A percentile compares a stretch with the other conserved stretches of the same genome.
These are phyloP conservation scores for Tolypocladium ovalisporum DNA, from an alignment of 2,329 filamentous ascomycete species.

Conservation along the genomic window DNA sequence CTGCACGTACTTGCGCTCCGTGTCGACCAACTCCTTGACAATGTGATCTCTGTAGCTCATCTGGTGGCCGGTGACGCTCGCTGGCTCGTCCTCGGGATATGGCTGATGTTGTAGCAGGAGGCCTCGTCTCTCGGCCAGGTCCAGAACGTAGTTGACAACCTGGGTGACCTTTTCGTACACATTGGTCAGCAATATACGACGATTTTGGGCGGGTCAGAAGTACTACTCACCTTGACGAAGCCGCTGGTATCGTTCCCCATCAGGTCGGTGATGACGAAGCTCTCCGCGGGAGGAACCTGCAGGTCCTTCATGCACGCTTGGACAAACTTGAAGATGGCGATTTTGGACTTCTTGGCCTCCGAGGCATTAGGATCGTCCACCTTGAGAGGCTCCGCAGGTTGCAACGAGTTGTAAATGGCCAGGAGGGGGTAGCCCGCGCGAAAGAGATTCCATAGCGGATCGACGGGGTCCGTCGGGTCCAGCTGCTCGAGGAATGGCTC, in stretches of 20 bases:
- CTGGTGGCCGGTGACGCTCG: constrained; percentile 42
- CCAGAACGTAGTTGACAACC: constrained; percentile 85
- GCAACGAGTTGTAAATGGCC: constrained; percentile 77
- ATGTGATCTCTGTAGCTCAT: constrained; percentile 76
- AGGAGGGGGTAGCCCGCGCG: constrained; percentile 75
- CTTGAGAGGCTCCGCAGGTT: constrained; percentile 56
- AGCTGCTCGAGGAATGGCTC: constrained; percentile 63
- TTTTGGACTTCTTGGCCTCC: constrained; percentile 71
- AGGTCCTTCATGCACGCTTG: constrained; percentile 79
- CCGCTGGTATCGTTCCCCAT: constrained; percentile 93
- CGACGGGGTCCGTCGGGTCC: constrained; percentile 65
- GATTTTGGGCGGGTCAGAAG: background rate
- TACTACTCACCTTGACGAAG: constrained; percentile 70
- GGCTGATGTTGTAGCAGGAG: constrained; percentile 54
- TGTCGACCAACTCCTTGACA: constrained; percentile 82
- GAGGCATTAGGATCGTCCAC: constrained; percentile 51
- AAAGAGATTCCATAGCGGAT: constrained; percentile 81
- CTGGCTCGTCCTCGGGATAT: constrained; percentile 42
- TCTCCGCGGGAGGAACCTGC: constrained; percentile 66
- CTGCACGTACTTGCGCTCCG: constrained; percentile 95
- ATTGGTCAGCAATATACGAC: background rate
- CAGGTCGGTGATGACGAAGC: constrained; percentile 85
- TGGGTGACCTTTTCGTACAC: constrained; percentile 54
- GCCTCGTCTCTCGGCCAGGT: constrained; percentile 70
- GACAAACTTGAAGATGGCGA: constrained; percentile 85